Evolutionary conservation across 2,329 filamentous ascomycete genomes (phyloP), one percentile per base, ranked within the genome.

Genomic region (Pseudocercospora crystallina): DNA sequence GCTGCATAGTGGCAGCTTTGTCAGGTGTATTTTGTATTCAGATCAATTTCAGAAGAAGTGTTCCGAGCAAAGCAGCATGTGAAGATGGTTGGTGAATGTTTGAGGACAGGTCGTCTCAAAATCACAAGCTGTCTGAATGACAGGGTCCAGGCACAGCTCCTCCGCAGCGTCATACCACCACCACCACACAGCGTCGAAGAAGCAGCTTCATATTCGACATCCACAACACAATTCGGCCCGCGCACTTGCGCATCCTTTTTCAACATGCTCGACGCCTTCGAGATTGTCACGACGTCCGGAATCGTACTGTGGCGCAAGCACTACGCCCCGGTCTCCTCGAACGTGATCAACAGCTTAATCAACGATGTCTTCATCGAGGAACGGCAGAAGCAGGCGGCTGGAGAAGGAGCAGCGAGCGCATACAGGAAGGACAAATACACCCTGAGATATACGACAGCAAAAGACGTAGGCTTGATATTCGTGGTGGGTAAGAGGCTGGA

Each of bases 361-460:
- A 85, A 86, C 69, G 90, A 97, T 72, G 89, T 96, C 67, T 96
- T 99, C 70, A 96, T 99, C 67, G 94, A 99, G 74, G 92, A 96
- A 76, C 91, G 89, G 71, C 81, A 82, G 53, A 80, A 83, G 51
- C 72, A 76, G 13, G 74, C 73, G 30, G 78, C 78, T 43, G 77
- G 80, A 46, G 76, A 81, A 48, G 77, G 83, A 45, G 75, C 81
- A 12, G 82, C 88, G 12, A 80, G 48, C 15, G 39, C 85, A 0
- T 99, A 94, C 75, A 89, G 83, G 71, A 87, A 89, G 65, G 94
- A 97, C 62, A 90, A 95, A 61, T 95, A 97, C 68, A 97, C 90
- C 0, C 71, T 99, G 61, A 95, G 94, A 74, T 99, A 92, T 89
- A 90, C 90, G 4, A 83, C 88, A 32, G 86, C 87, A 47, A 97